Base-by-base conservation (phyloP, 345 rosid species). In the Salix viminalis region DNA sequence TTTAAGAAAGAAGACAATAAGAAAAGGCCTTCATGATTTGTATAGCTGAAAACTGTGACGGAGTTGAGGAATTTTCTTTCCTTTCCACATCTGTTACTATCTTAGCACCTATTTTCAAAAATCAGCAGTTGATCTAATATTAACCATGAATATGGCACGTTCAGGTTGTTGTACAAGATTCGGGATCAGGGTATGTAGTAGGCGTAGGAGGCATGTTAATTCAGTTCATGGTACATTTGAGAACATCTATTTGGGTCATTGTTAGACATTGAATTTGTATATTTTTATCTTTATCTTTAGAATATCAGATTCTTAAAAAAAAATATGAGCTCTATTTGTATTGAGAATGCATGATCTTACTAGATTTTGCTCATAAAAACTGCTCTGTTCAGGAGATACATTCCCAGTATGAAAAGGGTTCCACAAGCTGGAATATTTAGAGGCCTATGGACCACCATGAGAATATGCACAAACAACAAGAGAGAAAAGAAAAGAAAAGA, bases 401-500 rank as follows among this genome's bases (percentile, higher is more conserved):
- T 5, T 26, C 18, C 30, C 37, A 46, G n/a, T 11, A 1, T 6
- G 12, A 48, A 26, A 73, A 39, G 26, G 13, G 15, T 32, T 28
- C 44, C 36, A 14, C 13, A 39, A 39, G 16, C 37, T 42, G 46
- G 15, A 10, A 60, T 8, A 6, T 61, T 54, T 75, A 46, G 16
- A 42, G 16, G 4, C 15, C n/a, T 8, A 41, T 5, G 37, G 67
- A 69, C 60, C 75, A 65, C 30, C 60, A 76, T 61, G 50, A 70
- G 24, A 71, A 60, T 15, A 42, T 58, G 23, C 39, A 30, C 34
- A 32, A 37, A 69, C 23, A 36, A 16, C 18, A 77, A 72, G 23
- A 2, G 21, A 66, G 39, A 76, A 13, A 50, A 71, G 67, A 75
- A 56, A 75, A 71, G 67, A 75, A 56, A 75, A 67, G 46, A 39